Conservation (phyloP, 1,139 yeast species). For the Wickerhamiella infanticola region DNA sequence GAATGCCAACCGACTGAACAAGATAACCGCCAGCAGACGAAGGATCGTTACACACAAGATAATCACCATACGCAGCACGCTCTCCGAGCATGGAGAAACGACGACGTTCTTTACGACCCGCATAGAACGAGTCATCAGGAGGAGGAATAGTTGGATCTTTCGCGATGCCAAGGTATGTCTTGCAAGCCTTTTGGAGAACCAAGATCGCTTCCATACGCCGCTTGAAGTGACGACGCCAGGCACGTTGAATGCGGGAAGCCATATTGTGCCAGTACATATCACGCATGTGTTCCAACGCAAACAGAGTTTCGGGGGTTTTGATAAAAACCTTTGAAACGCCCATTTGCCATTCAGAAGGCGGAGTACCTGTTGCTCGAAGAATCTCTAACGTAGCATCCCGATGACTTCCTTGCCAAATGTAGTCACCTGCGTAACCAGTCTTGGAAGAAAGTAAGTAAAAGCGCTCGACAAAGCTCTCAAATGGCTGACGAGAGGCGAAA, state of each 20-base stretch:
- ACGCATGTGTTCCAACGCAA: slow-evolving; percentile 91
- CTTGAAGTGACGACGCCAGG: slow-evolving; percentile 77
- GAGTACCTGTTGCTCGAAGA: slow-evolving; percentile 65
- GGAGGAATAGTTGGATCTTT: slow-evolving; percentile 29
- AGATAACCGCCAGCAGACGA: slow-evolving; percentile 58
- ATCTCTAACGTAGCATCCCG: slow-evolving; percentile 69
- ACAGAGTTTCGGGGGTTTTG: slow-evolving; percentile 92
- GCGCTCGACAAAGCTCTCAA: slow-evolving; percentile 93
- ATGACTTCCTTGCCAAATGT: slow-evolving; percentile 85
- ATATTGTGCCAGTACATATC: slow-evolving; percentile 96
- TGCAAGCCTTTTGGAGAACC: slow-evolving; percentile 72
- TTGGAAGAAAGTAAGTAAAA: slow-evolving; percentile 75
- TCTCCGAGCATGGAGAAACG: slow-evolving; percentile 75
- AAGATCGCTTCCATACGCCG: slow-evolving; percentile 80
- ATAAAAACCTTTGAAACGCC: slow-evolving; percentile 93
- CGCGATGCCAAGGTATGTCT: slow-evolving; percentile 66
- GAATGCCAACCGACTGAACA: slow-evolving; percentile 44
- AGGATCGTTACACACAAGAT: slow-evolving; percentile 65
- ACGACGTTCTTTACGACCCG: slow-evolving; percentile 80
- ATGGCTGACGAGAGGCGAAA: slow-evolving; percentile 93
- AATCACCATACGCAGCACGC: slow-evolving; percentile 90
- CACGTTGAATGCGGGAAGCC: slow-evolving; percentile 96
- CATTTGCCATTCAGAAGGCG: slow-evolving; percentile 68
- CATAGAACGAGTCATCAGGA: slow-evolving; percentile 28
- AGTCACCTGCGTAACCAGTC: slow-evolving; percentile 97